These are phyloP conservation scores for Plasmodium chabaudi DNA, from an alignment of 169 alveolate genomes.

Conservation along the genomic window DNA sequence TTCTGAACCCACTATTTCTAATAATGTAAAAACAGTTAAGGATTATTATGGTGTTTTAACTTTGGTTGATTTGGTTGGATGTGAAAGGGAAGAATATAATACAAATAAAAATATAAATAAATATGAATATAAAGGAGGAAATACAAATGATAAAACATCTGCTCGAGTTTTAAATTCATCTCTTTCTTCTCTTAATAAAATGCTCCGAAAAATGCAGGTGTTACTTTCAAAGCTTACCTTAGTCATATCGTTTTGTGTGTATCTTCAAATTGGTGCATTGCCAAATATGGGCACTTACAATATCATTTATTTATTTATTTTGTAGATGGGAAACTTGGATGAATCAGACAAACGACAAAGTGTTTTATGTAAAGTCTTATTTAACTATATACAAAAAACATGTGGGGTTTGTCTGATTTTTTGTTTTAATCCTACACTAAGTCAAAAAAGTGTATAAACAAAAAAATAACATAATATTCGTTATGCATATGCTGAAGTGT, in stretches of 20 bases:
- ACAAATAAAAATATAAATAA: neutral
- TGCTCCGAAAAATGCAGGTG: slow-evolving; percentile 70
- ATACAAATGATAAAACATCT: slow-evolving; percentile 34
- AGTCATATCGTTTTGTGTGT: no score
- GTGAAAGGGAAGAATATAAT: slow-evolving; percentile 64
- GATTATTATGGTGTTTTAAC: slow-evolving; percentile 69
- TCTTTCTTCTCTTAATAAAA: slow-evolving; percentile 57
- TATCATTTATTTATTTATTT: neutral
- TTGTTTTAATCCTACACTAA: slow-evolving; percentile 50
- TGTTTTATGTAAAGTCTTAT: slow-evolving; percentile 62
- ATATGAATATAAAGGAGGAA: slow-evolving; percentile 3
- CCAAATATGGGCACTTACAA: neutral
- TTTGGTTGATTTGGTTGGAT: slow-evolving; percentile 57
- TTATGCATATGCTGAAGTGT: neutral
- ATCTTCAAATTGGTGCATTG: neutral
- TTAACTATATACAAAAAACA: slow-evolving; percentile 58
- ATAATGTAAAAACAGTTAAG: slow-evolving; percentile 28
- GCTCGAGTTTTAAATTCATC: slow-evolving; percentile 46
- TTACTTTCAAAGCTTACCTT: neutral
- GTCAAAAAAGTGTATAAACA: slow-evolving; percentile 64
- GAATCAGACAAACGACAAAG: slow-evolving; percentile 74
- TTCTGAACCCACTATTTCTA: slow-evolving; percentile 13
- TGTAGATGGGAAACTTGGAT: slow-evolving; percentile 57
- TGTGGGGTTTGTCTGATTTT: slow-evolving; percentile 71
- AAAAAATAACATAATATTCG: neutral